These are phyloP conservation scores for Kluyveromyces nonfermentans DNA, from an alignment of 805 yeast genomes.

Conservation along the genomic window DNA sequence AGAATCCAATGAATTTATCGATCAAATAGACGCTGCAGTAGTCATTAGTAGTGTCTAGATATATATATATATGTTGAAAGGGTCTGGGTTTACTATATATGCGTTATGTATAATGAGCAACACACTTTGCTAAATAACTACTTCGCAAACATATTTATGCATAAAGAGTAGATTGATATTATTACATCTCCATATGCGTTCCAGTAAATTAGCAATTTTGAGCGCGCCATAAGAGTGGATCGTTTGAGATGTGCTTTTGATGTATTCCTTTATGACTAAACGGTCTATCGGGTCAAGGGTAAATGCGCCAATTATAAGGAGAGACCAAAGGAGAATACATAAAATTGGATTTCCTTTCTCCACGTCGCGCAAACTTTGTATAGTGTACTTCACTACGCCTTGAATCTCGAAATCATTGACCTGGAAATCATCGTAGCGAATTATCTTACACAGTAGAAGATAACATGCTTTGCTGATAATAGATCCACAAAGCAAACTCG, in stretches of 20 bases:
- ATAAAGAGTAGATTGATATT: conserved; percentile 10
- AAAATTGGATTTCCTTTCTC: conserved; percentile 14
- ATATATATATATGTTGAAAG: no score
- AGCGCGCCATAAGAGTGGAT: conserved; percentile 14
- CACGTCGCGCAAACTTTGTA: conserved; percentile 11
- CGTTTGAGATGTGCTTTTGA: conserved; percentile 13
- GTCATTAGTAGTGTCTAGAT: no score
- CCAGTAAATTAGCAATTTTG: conserved; percentile 9
- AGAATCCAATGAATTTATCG: no score
- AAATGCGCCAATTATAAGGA: conserved; percentile 13
- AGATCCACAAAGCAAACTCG: conserved; percentile 15
- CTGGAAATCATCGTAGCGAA: conserved; percentile 9
- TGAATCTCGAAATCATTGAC: conserved; percentile 11
- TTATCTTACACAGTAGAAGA: conserved; percentile 11
- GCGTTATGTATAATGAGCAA: no score
- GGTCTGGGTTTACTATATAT: no score
- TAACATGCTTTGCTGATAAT: conserved; percentile 16
- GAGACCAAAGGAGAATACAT: conserved; percentile 15
- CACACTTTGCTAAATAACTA: conserved; percentile 7
- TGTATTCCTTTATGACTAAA: conserved; percentile 11
- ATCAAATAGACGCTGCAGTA: no score
- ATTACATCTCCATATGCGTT: conserved; percentile 12
- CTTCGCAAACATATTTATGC: conserved; percentile 11
- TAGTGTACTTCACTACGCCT: conserved; percentile 13
- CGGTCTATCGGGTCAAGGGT: conserved; percentile 12